phyloP scores from a whole-genome alignment of 2,329 filamentous ascomycete genomes.

The Neophaeococcomyces mojaviensis region DNA sequence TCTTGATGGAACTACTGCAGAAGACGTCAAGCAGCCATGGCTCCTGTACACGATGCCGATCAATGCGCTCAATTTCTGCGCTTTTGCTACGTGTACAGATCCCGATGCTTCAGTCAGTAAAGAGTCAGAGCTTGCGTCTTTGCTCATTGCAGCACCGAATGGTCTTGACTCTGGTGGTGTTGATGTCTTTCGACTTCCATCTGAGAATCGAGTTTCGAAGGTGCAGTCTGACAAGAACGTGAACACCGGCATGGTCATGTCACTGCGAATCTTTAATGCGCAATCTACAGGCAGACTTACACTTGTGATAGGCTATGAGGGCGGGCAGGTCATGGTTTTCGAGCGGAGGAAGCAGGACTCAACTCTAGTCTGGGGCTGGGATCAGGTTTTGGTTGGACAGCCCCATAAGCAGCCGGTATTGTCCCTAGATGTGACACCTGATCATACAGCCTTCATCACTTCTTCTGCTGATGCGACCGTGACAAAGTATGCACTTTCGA shows the following conservation, averaged over 20 bases:
- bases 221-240: conserved; percentile 40
- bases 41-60: conserved; percentile 75
- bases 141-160: conserved; percentile 70
- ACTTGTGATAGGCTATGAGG: conserved; percentile 75
- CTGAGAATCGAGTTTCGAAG: conserved; percentile 59
- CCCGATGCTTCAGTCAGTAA: conserved; percentile 10
- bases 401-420: conserved; percentile 74
- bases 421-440: conserved; percentile 55
- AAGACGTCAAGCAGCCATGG: conserved; percentile 62
- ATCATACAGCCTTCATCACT: conserved; percentile 59
- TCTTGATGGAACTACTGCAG: conserved; percentile 49
- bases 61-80: conserved; percentile 92
- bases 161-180: conserved; percentile 66
- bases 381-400: conserved; percentile 55
- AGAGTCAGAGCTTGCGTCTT: conserved; percentile 13
- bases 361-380: conserved; percentile 36
- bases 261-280: conserved; percentile 55
- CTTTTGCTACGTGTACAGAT: conserved; percentile 59
- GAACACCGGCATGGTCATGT: conserved; percentile 74
- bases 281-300: conserved; percentile 19
- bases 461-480: conserved; percentile 76
- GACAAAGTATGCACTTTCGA: conserved; percentile 61
- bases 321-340: conserved; percentile 65
- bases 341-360: conserved; percentile 17
- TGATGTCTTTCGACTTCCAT: conserved; percentile 77